phyloP scores from a whole-genome alignment of 441 rosid species.

The Erodium trifolium region DNA sequence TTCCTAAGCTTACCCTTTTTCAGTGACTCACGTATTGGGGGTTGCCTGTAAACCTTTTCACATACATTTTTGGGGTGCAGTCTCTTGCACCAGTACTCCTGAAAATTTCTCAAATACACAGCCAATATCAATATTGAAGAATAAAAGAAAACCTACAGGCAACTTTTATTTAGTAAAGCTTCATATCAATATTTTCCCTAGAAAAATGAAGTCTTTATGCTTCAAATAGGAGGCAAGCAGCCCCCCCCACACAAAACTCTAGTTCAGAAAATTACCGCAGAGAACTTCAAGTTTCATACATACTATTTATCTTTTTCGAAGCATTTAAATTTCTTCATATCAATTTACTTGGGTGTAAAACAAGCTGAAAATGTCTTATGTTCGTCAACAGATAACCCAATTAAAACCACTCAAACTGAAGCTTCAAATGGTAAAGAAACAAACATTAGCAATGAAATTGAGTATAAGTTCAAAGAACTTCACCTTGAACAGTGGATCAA shows the following conservation, averaged over 20 bases:
- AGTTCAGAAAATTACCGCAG: not conserved
- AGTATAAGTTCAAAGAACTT: conserved; percentile 1
- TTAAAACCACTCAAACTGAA: not conserved
- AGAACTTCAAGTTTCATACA: not conserved
- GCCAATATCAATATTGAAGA: conserved; percentile 12
- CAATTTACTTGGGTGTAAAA: not conserved
- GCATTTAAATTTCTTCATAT: not conserved
- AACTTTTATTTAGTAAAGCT: conserved; percentile 2
- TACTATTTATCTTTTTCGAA: not conserved
- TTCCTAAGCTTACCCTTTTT: conserved; percentile 84
- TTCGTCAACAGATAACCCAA: not conserved
- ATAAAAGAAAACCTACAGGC: conserved; percentile 14
- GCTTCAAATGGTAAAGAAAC: conserved; percentile 6
- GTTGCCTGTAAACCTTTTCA: conserved; percentile 94
- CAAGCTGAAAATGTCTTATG: not conserved
- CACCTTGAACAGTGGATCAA: conserved; percentile 96
- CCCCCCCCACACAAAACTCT: not conserved
- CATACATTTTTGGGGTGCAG: conserved; percentile 92
- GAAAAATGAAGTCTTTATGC: not conserved
- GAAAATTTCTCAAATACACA: conserved; percentile 24
- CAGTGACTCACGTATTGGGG: conserved; percentile 78
- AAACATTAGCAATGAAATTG: not conserved
- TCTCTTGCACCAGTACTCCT: conserved; percentile 99
- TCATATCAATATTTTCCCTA: not conserved
- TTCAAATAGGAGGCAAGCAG: not conserved